Evolutionary conservation across 2,329 filamentous ascomycete genomes (phyloP).

Genomic region (Alternaria hordeiaustralica): DNA sequence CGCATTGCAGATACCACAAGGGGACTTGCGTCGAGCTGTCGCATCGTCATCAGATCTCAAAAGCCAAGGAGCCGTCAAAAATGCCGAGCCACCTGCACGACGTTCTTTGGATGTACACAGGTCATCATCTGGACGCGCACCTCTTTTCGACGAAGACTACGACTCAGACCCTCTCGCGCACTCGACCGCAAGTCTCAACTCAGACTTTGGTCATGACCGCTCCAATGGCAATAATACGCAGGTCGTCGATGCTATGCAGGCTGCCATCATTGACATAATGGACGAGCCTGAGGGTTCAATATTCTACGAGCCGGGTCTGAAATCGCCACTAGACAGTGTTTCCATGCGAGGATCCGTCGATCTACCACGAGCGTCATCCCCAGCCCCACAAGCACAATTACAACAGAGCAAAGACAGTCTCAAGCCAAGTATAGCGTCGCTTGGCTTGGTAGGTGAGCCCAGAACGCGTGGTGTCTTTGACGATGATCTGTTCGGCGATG

Average conservation of each 20-base stretch:
- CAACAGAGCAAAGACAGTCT: conserved; percentile 54
- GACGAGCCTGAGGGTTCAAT: conserved; percentile 74
- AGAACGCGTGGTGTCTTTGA: conserved; percentile 91
- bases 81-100: conserved; percentile 58
- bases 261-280: conserved; percentile 90
- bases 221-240: conserved; percentile 70
- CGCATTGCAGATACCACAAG: conserved; percentile 46
- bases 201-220: conserved; percentile 57
- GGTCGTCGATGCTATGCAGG: conserved; percentile 91
- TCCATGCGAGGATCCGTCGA: conserved; percentile 71
- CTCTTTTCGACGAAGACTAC: conserved; percentile 84
- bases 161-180: conserved; percentile 74
- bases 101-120: conserved; percentile 74
- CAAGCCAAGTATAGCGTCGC: conserved; percentile 87
- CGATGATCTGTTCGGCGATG: conserved; percentile 90
- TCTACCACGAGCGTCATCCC: conserved; percentile 52
- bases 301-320: conserved; percentile 63
- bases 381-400: conserved; percentile 30
- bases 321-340: conserved; percentile 65
- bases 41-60: conserved; percentile 67
- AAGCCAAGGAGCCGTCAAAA: conserved; percentile 53
- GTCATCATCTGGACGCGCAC: conserved; percentile 51
- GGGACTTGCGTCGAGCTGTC: conserved; percentile 65
- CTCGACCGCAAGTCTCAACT: conserved; percentile 81
- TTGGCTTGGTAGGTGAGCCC: conserved; percentile 87